Percentiles rank a stretch among this genome's conserved stretches.
Evolutionary conservation across 257 asterid genomes (phyloP).

Genomic region (Paraleonurus japonicus): DNA sequence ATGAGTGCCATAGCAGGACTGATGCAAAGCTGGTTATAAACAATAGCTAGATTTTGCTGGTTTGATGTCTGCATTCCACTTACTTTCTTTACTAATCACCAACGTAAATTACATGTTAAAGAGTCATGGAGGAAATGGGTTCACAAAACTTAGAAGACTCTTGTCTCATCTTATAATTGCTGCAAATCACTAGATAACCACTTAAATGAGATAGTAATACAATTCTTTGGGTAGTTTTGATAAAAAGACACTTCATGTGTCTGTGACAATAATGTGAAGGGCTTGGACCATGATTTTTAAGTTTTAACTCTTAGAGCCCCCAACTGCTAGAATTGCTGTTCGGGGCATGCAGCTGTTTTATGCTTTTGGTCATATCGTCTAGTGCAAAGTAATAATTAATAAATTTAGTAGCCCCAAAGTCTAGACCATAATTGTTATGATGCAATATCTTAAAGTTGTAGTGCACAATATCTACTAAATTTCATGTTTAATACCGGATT

Average conservation of each 20-base stretch:
- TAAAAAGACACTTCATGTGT: not conserved
- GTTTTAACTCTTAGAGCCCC: not conserved
- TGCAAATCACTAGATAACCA: not conserved
- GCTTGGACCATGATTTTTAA: not conserved
- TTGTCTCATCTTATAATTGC: not conserved
- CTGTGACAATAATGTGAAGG: not conserved
- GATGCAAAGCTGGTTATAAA: not conserved
- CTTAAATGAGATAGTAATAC: not conserved
- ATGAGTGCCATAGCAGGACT: not conserved
- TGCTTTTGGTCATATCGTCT: not conserved
- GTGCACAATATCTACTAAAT: not conserved
- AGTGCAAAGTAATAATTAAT: not conserved
- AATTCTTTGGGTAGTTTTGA: not conserved
- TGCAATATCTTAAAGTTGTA: not conserved
- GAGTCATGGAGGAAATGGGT: not conserved
- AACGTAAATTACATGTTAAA: not conserved
- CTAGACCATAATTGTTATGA: not conserved
- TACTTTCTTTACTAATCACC: not conserved
- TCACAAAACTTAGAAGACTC: not conserved
- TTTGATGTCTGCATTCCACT: not conserved
- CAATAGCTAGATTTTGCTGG: not conserved
- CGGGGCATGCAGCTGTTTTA: not conserved
- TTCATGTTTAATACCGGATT: not conserved
- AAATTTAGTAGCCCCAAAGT: not conserved
- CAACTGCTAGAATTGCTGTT: conserved; percentile 3